These are phyloP conservation scores for Westerdykella ornata DNA, from an alignment of 2,329 filamentous ascomycete species.

Conservation along the genomic window DNA sequence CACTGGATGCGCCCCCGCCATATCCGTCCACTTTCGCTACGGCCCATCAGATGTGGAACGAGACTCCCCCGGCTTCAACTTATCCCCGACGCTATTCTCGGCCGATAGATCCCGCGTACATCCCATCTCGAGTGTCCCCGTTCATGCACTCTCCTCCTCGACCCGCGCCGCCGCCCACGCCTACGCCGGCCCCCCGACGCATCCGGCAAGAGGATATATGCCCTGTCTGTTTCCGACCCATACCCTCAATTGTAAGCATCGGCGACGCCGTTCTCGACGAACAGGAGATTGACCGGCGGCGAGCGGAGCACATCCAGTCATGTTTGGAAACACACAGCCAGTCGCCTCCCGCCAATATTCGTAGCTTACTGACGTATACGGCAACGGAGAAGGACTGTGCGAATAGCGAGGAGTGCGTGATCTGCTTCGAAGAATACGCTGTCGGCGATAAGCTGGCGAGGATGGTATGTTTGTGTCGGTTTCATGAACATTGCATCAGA, in stretches of 20 bases:
- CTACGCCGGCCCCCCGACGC: constrained; percentile 8
- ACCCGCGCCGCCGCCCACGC: constrained; percentile 5
- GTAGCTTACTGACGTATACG: constrained; percentile 47
- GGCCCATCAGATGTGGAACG: neutral
- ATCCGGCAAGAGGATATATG: constrained; percentile 68
- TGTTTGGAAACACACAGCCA: constrained; percentile 35
- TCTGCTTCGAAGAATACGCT: constrained; percentile 60
- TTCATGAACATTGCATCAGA: constrained; percentile 45
- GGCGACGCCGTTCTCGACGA: constrained; percentile 17
- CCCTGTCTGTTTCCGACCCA: constrained; percentile 70
- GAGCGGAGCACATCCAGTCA: constrained; percentile 39
- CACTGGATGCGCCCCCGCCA: neutral
- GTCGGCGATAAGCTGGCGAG: constrained; percentile 53
- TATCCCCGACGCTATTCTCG: neutral
- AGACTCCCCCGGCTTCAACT: constrained; percentile 12
- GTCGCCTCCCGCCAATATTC: constrained; percentile 9
- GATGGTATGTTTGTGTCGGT: constrained; percentile 58
- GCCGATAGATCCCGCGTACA: constrained; percentile 14
- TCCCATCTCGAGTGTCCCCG: constrained; percentile 6
- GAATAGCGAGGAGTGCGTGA: constrained; percentile 55
- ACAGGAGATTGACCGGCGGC: constrained; percentile 15
- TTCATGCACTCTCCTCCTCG: neutral
- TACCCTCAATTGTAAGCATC: constrained; percentile 40
- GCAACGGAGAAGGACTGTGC: constrained; percentile 60
- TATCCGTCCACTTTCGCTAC: neutral